Evolutionary conservation across 2,329 filamentous ascomycete species (phyloP).

Genomic region (Colletotrichum kahawae): DNA sequence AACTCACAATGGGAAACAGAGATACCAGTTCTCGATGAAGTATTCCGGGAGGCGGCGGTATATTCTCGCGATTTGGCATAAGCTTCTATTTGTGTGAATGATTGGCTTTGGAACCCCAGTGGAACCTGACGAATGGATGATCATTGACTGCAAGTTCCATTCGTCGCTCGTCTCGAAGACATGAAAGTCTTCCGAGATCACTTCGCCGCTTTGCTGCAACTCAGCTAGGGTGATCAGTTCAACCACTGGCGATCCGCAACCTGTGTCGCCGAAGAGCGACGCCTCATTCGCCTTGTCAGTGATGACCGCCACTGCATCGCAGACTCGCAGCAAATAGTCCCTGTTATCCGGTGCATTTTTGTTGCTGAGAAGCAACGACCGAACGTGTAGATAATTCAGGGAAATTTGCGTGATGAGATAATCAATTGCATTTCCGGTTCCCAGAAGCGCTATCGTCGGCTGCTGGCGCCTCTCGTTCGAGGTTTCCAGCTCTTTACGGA

Average conservation of each 20-base stretch:
- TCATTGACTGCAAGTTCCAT: constrained; percentile 13
- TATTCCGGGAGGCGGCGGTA: constrained; percentile 7
- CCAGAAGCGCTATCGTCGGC: constrained; percentile 3
- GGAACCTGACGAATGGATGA: constrained; percentile 14
- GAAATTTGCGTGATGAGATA: constrained; percentile 9
- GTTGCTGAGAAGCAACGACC: constrained; percentile 3
- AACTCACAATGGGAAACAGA: constrained; percentile 5
- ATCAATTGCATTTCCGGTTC: not conserved
- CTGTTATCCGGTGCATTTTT: constrained; percentile 2
- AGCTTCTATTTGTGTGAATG: constrained; percentile 5
- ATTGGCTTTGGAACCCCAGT: constrained; percentile 9
- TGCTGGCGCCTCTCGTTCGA: not conserved
- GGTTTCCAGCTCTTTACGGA: not conserved
- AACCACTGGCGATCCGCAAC: not conserved
- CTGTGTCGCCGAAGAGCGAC: not conserved
- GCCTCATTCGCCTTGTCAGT: not conserved
- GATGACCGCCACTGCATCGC: not conserved
- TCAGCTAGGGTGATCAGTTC: not conserved
- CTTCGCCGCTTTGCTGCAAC: not conserved
- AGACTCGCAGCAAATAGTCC: not conserved
- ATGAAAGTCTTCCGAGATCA: too few species aligned
- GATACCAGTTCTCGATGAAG: constrained; percentile 13
- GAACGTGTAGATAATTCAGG: not conserved
- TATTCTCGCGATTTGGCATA: constrained; percentile 8
- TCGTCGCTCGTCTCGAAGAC: not conserved